Conservation (phyloP, 495 filamentous ascomycete species). For the Aspergillus nidulans region DNA sequence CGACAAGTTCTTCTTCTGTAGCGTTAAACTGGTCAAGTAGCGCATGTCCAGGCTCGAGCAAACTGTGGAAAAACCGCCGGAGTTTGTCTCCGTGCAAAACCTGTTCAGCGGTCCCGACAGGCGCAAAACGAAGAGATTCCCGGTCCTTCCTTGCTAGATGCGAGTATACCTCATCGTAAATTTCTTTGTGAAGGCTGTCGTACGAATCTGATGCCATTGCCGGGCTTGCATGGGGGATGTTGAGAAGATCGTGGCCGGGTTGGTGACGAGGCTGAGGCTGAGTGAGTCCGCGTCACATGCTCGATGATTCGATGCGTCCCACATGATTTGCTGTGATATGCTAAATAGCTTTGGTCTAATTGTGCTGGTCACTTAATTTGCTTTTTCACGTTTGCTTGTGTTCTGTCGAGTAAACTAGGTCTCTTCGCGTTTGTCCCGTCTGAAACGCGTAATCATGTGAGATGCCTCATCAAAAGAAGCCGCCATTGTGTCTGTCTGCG, state of each 20-base stretch:
- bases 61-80: not conserved
- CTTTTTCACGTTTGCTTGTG: too few species aligned
- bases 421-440: too few species aligned
- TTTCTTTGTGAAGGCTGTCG: not conserved
- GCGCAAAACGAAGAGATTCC: not conserved
- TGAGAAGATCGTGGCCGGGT: not conserved
- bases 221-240: not conserved
- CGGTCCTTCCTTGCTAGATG: not conserved
- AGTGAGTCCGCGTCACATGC: not conserved
- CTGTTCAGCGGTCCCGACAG: not conserved
- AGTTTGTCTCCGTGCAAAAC: not conserved
- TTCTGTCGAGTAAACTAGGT: too few species aligned
- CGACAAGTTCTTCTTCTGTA: not conserved
- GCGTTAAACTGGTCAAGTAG: not conserved
- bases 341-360: too few species aligned
- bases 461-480: too few species aligned
- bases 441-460: too few species aligned
- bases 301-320: not conserved
- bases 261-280: not conserved
- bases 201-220: not conserved
- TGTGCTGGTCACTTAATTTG: too few species aligned
- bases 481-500: too few species aligned
- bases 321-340: not conserved
- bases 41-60: not conserved
- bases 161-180: not conserved